Percentiles rank a stretch among this genome's conserved stretches.
phyloP scores from a whole-genome alignment of 768 basidiomycete genomes.

The Podaxis pistillaris region DNA sequence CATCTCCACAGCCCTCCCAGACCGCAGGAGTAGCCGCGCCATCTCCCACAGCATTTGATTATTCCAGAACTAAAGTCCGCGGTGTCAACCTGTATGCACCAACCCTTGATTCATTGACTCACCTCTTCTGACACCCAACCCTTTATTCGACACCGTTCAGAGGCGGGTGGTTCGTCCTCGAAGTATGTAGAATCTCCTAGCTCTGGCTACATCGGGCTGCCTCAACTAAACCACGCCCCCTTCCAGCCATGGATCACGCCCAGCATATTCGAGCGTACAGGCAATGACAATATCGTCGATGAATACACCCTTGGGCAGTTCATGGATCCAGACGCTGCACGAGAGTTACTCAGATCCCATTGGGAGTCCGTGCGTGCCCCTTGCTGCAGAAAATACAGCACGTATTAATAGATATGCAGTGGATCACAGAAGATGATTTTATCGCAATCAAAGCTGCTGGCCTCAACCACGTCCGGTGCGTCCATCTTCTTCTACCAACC shows the following conservation, averaged over 20 bases:
- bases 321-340: conserved; percentile 42
- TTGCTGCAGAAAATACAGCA: not conserved
- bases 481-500: not conserved
- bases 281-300: conserved; percentile 54
- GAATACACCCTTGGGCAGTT: conserved; percentile 61
- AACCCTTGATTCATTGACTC: not conserved
- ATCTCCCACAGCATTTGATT: conserved; percentile 13
- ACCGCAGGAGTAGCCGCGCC: not conserved
- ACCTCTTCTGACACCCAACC: not conserved
- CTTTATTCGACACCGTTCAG: conserved; percentile 25
- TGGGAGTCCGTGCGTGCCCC: conserved; percentile 47
- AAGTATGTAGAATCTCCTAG: conserved; percentile 31
- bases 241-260: conserved; percentile 77
- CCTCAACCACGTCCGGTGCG: conserved; percentile 68
- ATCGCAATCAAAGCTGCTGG: conserved; percentile 61
- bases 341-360: conserved; percentile 45
- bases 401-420: conserved; percentile 26
- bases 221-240: not conserved
- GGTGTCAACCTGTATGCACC: conserved; percentile 59
- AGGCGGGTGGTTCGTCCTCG: conserved; percentile 65
- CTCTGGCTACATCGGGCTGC: not conserved
- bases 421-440: conserved; percentile 74
- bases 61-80: conserved; percentile 34
- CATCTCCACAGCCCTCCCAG: not conserved
- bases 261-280: conserved; percentile 64